A percentile compares a stretch with the other conserved stretches of the same genome.
phyloP scores from a whole-genome alignment of 2,329 filamentous ascomycete species.

The Fusarium longipes region DNA sequence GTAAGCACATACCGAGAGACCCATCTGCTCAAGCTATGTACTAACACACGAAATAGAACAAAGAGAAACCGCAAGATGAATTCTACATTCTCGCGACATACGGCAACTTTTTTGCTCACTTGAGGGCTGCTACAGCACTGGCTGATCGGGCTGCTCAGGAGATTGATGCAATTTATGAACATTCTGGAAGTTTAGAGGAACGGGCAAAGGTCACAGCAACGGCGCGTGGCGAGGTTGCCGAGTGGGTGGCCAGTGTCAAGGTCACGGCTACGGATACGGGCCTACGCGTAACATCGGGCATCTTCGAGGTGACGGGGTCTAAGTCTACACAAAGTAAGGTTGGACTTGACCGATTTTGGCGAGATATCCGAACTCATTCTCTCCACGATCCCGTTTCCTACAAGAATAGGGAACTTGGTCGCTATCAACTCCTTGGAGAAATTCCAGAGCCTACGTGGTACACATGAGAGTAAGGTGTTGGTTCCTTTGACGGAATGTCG shows the following conservation, averaged over 20 bases:
- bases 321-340: constrained; percentile 68
- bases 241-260: constrained; percentile 58
- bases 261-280: constrained; percentile 62
- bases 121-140: constrained; percentile 68
- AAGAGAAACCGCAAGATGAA: constrained; percentile 68
- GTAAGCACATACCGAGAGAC: constrained; percentile 47
- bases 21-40: neutral
- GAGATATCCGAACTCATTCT: constrained; percentile 73
- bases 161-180: neutral
- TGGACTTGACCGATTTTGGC: constrained; percentile 73
- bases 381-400: constrained; percentile 76
- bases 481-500: too few species aligned
- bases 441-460: constrained; percentile 55
- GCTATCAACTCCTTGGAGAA: constrained; percentile 67
- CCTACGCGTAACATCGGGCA: constrained; percentile 61
- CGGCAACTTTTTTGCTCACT: constrained; percentile 72
- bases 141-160: constrained; percentile 63
- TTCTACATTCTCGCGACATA: constrained; percentile 74
- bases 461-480: neutral
- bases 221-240: constrained; percentile 69
- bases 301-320: constrained; percentile 64
- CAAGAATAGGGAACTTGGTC: constrained; percentile 71
- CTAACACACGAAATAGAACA: constrained; percentile 53
- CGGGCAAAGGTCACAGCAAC: constrained; percentile 59
- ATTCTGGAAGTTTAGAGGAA: constrained; percentile 47